Percentiles rank a stretch among this genome's conserved stretches.
Evolutionary conservation across 306 rosid genomes (phyloP).

Genomic region (Benincasa hispida): DNA sequence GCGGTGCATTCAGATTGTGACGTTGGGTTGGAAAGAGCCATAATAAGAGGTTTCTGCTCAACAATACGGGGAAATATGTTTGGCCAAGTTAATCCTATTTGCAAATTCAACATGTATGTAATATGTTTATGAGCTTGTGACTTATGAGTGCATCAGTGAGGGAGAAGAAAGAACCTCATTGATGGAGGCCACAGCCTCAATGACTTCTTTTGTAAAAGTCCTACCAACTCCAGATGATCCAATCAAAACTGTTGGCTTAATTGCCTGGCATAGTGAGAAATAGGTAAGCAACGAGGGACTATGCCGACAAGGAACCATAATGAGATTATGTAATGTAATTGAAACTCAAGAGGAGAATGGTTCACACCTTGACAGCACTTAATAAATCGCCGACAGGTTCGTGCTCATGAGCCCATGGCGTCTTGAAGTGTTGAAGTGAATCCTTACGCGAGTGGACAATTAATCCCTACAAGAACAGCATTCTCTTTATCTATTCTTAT

Average conservation of each 20-base stretch:
- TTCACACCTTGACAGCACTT: constrained; percentile 63
- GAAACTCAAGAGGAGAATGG: not conserved
- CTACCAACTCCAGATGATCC: constrained; percentile 84
- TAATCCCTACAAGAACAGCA: constrained; percentile 51
- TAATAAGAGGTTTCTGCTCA: constrained; percentile 70
- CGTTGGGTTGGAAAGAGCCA: constrained; percentile 93
- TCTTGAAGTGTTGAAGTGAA: constrained; percentile 80
- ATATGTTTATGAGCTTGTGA: not conserved
- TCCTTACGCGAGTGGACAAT: constrained; percentile 71
- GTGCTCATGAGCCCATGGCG: constrained; percentile 97
- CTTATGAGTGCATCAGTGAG: not conserved
- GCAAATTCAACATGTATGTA: not conserved
- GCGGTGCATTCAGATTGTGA: constrained; percentile 94
- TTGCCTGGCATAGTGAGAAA: constrained; percentile 22
- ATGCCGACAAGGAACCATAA: not conserved
- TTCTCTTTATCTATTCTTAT: not conserved
- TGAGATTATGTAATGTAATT: not conserved
- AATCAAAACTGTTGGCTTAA: constrained; percentile 79
- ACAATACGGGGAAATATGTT: not conserved
- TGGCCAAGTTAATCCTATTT: not conserved
- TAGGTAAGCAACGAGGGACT: not conserved
- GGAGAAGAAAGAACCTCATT: constrained; percentile 37
- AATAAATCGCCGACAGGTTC: constrained; percentile 56
- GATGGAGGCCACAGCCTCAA: constrained; percentile 52
- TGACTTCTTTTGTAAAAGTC: constrained; percentile 76